These are phyloP conservation scores for Heliamphora pulchella DNA, from an alignment of 179 eudicot genomes.

Conservation along the genomic window DNA sequence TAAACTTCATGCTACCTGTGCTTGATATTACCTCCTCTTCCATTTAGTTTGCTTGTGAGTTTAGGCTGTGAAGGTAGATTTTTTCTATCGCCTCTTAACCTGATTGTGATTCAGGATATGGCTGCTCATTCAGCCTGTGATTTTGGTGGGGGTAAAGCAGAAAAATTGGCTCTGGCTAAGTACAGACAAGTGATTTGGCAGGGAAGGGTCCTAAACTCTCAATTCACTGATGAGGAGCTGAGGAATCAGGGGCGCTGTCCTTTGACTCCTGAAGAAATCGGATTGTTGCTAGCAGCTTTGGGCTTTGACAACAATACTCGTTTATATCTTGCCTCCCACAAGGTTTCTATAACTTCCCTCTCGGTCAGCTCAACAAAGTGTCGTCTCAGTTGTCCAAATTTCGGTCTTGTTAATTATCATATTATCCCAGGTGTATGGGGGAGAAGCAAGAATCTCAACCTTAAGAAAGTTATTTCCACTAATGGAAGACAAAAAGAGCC, in stretches of 20 bases:
- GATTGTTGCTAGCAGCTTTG: slow-evolving; percentile 80
- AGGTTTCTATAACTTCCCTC: slow-evolving; percentile 35
- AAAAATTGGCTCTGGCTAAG: slow-evolving; percentile 79
- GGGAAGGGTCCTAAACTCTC: slow-evolving; percentile 89
- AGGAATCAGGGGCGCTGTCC: slow-evolving; percentile 94
- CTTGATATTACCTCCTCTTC: not conserved
- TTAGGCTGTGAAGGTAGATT: not conserved
- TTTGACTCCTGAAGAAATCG: slow-evolving; percentile 92
- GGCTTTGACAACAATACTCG: slow-evolving; percentile 88
- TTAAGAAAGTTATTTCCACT: slow-evolving; percentile 62
- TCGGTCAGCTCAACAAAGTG: not conserved
- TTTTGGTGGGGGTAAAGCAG: slow-evolving; percentile 97
- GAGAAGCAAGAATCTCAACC: slow-evolving; percentile 72
- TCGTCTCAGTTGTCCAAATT: not conserved
- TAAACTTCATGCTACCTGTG: not conserved
- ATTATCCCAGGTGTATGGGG: slow-evolving; percentile 75
- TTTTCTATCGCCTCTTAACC: not conserved
- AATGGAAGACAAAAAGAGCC: slow-evolving; percentile 91
- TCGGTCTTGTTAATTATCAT: not conserved
- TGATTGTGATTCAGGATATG: slow-evolving; percentile 58
- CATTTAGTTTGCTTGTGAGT: not conserved
- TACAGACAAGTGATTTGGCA: slow-evolving; percentile 87
- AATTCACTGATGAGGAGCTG: slow-evolving; percentile 89
- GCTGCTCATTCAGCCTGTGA: slow-evolving; percentile 99
- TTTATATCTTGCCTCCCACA: slow-evolving; percentile 89